phyloP scores from a whole-genome alignment of 2,329 filamentous ascomycete species.

The Truncatella angustata region DNA sequence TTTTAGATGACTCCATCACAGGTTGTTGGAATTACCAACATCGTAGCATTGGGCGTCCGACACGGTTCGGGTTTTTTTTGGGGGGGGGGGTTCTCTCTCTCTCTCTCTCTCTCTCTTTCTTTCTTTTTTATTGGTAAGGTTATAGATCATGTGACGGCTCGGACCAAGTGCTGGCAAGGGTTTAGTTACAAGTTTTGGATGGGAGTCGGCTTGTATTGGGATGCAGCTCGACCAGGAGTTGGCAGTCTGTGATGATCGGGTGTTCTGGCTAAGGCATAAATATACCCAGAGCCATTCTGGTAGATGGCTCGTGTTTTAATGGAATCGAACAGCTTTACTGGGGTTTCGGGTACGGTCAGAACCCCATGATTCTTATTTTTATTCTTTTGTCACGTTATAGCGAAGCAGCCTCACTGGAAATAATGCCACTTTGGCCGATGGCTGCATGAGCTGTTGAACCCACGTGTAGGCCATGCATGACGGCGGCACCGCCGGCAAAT shows the following conservation, averaged over 20 bases:
- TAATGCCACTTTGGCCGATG: neutral
- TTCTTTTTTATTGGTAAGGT: slow-evolving; percentile 7
- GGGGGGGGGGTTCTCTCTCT: slow-evolving; percentile 12
- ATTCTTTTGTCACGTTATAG: no score
- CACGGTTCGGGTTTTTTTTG: no score
- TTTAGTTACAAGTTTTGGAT: slow-evolving; percentile 16
- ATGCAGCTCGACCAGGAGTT: neutral
- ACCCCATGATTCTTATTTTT: neutral
- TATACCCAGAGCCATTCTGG: slow-evolving; percentile 20
- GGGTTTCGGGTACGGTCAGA: no score
- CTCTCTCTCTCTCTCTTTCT: neutral
- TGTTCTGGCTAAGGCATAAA: slow-evolving; percentile 12
- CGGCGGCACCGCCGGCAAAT: neutral
- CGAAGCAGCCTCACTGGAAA: no score
- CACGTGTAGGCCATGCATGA: neutral
- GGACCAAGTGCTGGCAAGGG: slow-evolving; percentile 35
- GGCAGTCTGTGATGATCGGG: neutral
- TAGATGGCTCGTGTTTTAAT: slow-evolving; percentile 11
- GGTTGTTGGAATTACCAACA: no score
- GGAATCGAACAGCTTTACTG: neutral
- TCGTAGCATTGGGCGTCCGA: no score
- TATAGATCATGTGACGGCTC: slow-evolving; percentile 32
- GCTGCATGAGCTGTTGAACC: neutral
- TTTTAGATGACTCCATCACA: no score
- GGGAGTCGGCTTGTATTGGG: slow-evolving; percentile 22